Conservation (phyloP, 139 green algal genomes). For the Pseudopediastrum boryanum region DNA sequence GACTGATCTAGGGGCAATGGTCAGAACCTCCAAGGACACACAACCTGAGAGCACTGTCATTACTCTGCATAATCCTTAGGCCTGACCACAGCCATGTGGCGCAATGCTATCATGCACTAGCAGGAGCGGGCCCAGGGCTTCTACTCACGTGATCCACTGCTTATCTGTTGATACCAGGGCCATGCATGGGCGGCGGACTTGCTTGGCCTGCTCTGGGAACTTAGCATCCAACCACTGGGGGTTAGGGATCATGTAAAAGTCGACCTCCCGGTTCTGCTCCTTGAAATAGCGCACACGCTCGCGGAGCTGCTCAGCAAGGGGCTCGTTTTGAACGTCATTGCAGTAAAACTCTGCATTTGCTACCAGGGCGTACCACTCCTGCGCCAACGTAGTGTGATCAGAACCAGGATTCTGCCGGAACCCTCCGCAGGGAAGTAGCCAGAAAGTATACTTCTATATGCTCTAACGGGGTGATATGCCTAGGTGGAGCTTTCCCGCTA, state of each 20-base stretch:
- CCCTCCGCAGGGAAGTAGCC: neutral
- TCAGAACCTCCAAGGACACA: too few species aligned
- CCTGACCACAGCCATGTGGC: too few species aligned
- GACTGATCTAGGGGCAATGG: too few species aligned
- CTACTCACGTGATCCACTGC: constrained; percentile 84
- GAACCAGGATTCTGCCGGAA: neutral
- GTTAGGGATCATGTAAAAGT: constrained; percentile 84
- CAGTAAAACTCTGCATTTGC: constrained; percentile 87
- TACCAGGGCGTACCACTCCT: constrained; percentile 79
- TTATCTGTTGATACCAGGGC: constrained; percentile 89
- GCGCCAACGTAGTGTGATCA: constrained; percentile 25
- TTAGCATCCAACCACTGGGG: constrained; percentile 85
- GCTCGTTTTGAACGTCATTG: constrained; percentile 91
- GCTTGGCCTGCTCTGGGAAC: constrained; percentile 77
- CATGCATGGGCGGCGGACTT: constrained; percentile 75
- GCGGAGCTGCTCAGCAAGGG: constrained; percentile 88
- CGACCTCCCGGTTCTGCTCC: constrained; percentile 59
- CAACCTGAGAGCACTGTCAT: too few species aligned
- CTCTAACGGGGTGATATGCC: too few species aligned
- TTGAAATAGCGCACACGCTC: constrained; percentile 71
- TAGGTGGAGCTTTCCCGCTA: too few species aligned
- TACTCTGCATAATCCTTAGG: too few species aligned
- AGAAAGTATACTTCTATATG: neutral
- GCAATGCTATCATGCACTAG: too few species aligned
- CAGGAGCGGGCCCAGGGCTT: too few species aligned